Evolutionary conservation across 352 stramenopile genomes (phyloP), one percentile per base, ranked within the genome.

Genomic region (Blastocystis sp.): DNA sequence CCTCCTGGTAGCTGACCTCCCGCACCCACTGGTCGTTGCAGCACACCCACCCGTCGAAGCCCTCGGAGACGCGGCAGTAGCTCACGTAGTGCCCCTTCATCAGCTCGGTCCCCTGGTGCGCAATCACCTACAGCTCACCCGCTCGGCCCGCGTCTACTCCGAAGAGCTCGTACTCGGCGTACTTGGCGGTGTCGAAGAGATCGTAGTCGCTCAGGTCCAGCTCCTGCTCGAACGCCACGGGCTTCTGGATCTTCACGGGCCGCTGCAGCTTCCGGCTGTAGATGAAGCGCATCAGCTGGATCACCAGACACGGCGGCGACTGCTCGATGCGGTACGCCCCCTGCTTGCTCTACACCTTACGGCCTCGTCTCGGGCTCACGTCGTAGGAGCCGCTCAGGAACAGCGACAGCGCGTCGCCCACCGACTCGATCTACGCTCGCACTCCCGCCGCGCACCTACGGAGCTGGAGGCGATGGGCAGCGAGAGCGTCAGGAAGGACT

Each of bases 1-100:
- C 74, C n/a, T 84, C 74, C 54, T 84, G 74, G 74, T 59, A 84
- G 45, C 74, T 84, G 10, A 84, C 74, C 40, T 84, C 74, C 3
- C 74, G n/a, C 43, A 84, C 52, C 21, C n/a, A 52, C 54, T 84
- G 52, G n/a, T 84, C 74, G 54, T 84, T 63, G 42, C 74, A 84
- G 28, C 74, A 63, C n/a, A 68, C 34, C 74, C 74, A 84, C 3
- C 52, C 21, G 24, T 84, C 60, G 9, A 19, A 14, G 10, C 28
- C 52, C 48, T 57, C 48, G 6, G 48, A 57, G 6, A 57, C 48
- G 28, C 48, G 57, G 52, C 74, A 84, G 42, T 68, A 84, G 6
- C 28, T 59, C 3, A 66, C 9, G 48, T 84, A 84, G 38, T 84
- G 74, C 24, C 74, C 74, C 42, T 84, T 62, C 40, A 63, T 68